These are phyloP conservation scores for Begonia fuchsioides DNA, from an alignment of 306 rosid genomes.

Conservation along the genomic window DNA sequence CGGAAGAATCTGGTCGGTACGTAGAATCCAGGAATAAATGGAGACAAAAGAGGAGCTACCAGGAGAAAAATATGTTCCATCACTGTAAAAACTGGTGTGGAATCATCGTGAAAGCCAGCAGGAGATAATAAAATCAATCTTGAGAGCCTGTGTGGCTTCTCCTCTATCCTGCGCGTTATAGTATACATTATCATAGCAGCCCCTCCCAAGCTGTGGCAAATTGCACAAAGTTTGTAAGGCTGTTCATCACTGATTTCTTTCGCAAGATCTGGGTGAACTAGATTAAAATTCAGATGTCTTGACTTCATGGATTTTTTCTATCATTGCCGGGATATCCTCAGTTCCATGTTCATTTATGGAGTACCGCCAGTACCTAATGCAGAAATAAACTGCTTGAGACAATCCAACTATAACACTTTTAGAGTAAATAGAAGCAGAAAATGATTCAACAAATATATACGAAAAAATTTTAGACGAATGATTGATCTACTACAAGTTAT, in stretches of 20 bases:
- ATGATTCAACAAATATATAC: too few species aligned
- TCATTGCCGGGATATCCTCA: constrained; percentile 79
- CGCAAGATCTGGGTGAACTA: constrained; percentile 43
- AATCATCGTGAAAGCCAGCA: constrained; percentile 83
- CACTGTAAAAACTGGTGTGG: constrained; percentile 39
- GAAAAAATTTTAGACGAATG: too few species aligned
- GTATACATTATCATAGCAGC: constrained; percentile 66
- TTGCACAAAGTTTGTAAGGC: constrained; percentile 70
- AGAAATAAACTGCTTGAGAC: not conserved
- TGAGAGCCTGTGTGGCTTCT: constrained; percentile 76
- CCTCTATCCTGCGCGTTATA: constrained; percentile 44
- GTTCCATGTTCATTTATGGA: constrained; percentile 88
- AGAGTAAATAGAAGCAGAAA: not conserved
- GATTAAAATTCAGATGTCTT: constrained; percentile 62
- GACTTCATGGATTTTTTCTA: constrained; percentile 72
- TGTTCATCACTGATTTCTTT: constrained; percentile 48
- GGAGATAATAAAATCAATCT: constrained; percentile 74
- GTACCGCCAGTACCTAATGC: constrained; percentile 70
- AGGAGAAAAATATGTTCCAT: constrained; percentile 35
- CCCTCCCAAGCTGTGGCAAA: constrained; percentile 88
- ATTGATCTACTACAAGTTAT: too few species aligned
- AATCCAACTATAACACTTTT: not conserved
- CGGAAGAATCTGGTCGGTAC: constrained; percentile 88
- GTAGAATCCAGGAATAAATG: constrained; percentile 61
- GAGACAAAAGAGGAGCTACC: constrained; percentile 52